Conservation (phyloP, 768 basidiomycete genomes). For the Roridomyces roridus region DNA sequence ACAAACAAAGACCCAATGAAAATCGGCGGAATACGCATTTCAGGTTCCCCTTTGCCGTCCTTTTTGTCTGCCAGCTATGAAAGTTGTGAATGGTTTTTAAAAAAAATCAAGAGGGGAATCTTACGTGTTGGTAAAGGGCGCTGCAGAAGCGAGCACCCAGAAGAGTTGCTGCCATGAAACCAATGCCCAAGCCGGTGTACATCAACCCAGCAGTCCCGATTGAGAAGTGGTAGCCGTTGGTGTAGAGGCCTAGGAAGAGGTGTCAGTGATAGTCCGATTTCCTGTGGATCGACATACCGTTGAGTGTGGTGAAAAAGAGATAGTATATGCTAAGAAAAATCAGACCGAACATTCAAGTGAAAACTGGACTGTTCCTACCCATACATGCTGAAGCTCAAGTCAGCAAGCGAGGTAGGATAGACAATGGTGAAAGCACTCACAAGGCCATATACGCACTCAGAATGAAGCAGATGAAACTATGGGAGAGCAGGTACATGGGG, state of each 20-base stretch:
- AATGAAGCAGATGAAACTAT: slow-evolving; percentile 72
- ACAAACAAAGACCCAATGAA: slow-evolving; percentile 74
- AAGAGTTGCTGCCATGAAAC: slow-evolving; percentile 55
- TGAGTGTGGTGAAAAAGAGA: slow-evolving; percentile 75
- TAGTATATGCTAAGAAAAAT: slow-evolving; percentile 62
- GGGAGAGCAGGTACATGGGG: slow-evolving; percentile 62
- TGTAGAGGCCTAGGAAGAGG: slow-evolving; percentile 48
- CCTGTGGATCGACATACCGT: slow-evolving; percentile 38
- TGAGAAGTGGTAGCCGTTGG: slow-evolving; percentile 54
- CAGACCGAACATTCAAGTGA: background rate
- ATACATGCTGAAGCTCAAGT: slow-evolving; percentile 50
- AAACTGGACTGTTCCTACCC: slow-evolving; percentile 39
- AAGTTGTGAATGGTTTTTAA: background rate
- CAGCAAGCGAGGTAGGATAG: background rate
- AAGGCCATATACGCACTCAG: slow-evolving; percentile 76
- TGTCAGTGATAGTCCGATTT: background rate
- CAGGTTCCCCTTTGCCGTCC: slow-evolving; percentile 71
- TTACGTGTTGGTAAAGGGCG: slow-evolving; percentile 54
- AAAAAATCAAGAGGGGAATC: too few species aligned
- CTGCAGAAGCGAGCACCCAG: slow-evolving; percentile 56
- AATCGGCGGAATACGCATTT: slow-evolving; percentile 78
- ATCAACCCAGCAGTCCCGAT: slow-evolving; percentile 59
- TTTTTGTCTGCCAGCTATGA: slow-evolving; percentile 55
- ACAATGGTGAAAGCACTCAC: slow-evolving; percentile 55
- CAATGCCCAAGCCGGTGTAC: slow-evolving; percentile 61